A percentile compares a stretch with the other conserved stretches of the same genome.
Evolutionary conservation across 345 rosid species (phyloP).

Genomic region (Rhizophora apiculata): DNA sequence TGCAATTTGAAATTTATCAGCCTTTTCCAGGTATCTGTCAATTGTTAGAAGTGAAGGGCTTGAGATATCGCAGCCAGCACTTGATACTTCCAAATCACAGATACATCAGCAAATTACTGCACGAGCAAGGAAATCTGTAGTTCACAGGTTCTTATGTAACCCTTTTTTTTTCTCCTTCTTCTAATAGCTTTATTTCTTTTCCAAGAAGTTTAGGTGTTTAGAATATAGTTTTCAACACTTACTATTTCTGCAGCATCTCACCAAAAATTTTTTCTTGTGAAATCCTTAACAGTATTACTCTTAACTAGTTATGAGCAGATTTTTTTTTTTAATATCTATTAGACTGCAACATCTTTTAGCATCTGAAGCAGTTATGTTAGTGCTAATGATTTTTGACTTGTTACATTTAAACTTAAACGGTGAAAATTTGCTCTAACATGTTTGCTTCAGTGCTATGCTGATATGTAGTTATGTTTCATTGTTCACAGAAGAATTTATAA

Average conservation of each 20-base stretch:
- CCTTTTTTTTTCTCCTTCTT: background rate
- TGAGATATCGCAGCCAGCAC: constrained; percentile 71
- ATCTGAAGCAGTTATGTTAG: background rate
- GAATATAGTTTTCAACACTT: background rate
- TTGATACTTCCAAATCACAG: constrained; percentile 50
- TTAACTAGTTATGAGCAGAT: too few relatives aligned
- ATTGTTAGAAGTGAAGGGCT: constrained; percentile 53
- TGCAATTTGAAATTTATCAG: background rate
- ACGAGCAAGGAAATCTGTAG: constrained; percentile 43
- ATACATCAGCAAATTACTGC: constrained; percentile 74
- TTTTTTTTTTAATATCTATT: too few relatives aligned
- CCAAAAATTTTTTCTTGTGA: background rate
- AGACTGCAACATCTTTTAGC: background rate
- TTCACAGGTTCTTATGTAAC: constrained; percentile 55
- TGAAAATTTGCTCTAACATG: background rate
- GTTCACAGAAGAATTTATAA: constrained; percentile 56
- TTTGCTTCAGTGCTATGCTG: constrained; percentile 5
- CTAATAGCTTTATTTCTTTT: background rate
- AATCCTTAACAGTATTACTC: too few relatives aligned
- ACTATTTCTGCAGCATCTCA: background rate
- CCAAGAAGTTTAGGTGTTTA: background rate
- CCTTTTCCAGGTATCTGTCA: constrained; percentile 42
- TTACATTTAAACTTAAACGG: background rate
- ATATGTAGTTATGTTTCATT: constrained; percentile 12
- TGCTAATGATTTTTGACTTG: background rate